Base-by-base conservation (phyloP, 257 asterid species). In the Solanum etuberosum region DNA sequence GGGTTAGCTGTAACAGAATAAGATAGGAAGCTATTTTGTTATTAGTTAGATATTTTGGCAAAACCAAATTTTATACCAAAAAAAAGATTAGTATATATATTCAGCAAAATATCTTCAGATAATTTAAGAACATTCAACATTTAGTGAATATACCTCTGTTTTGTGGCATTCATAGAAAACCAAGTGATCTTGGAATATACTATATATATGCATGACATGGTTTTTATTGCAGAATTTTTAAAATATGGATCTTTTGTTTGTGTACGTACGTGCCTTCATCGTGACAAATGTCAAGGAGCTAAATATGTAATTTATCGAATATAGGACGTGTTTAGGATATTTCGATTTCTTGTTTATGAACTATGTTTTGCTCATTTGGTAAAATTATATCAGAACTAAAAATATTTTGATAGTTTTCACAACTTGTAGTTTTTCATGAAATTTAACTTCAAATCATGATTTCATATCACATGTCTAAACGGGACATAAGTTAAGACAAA, bases 291-390 rank as follows among this genome's bases (percentile, higher is more conserved):
- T 54, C 25, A 4, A 54, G 25, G n/a, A 32, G 34, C 34, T 20
- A 0, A 54, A 54, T 0, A 54, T 20, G 4, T 54, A 2, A 54
- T 54, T 16, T 54, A 7, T 54, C 2, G 12, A n/a, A n/a, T n/a
- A 32, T 32, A 32, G 34, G 34, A 32, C 34, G 34, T 32, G 3
- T 32, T 32, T 32, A 32, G 34, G 34, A 32, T 32, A 32, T 32
- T 32, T 32, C 34, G 34, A 14, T 48, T 48, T 48, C 14, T 48
- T 48, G 9, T 43, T 3, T 48, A 48, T 48, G 14, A 48, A 15
- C 0, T 48, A 48, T 48, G 7, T 0, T 20, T 54, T 54, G 25
- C 10, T 57, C 9, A 54, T 18, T 54, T 0, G 1, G 25, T 57
- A 57, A 20, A 57, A 57, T 7, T 7, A 57, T 32, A 32, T 57